phyloP scores from a whole-genome alignment of 2,329 filamentous ascomycete species.

The Chaetomium olivaceum region DNA sequence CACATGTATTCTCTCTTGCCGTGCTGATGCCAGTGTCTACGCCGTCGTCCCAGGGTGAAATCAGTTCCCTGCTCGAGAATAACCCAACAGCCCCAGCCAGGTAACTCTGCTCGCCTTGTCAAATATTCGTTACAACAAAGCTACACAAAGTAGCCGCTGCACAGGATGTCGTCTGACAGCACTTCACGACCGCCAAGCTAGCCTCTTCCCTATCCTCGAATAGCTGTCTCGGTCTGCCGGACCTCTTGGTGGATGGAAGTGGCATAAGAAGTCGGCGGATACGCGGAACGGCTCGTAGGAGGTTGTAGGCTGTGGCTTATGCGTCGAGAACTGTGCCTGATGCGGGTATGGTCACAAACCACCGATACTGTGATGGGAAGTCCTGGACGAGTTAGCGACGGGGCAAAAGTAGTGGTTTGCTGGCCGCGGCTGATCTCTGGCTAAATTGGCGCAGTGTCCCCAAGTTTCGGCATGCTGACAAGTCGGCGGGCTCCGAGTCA shows the following conservation, averaged over 20 bases:
- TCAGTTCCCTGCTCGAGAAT: not conserved
- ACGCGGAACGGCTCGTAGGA: not conserved
- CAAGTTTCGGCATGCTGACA: too few relatives aligned
- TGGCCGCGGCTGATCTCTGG: too few relatives aligned
- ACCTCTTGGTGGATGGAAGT: not conserved
- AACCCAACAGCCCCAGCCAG: not conserved
- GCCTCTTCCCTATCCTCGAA: conserved; percentile 2
- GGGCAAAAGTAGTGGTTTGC: too few relatives aligned
- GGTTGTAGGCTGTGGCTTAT: not conserved
- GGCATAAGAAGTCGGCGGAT: not conserved
- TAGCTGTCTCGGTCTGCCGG: not conserved
- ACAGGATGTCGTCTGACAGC: not conserved
- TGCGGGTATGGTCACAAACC: not conserved
- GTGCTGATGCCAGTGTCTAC: not conserved
- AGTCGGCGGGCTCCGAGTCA: too few relatives aligned
- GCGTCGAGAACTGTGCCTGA: not conserved
- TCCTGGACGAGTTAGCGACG: too few relatives aligned
- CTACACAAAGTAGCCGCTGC: not conserved
- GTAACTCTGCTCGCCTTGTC: not conserved
- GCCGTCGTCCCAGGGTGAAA: not conserved
- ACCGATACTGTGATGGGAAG: too few relatives aligned
- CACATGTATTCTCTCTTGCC: not conserved
- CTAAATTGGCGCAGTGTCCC: too few relatives aligned
- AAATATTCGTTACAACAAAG: not conserved
- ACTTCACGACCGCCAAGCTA: not conserved